Conservation (phyloP, 2,329 filamentous ascomycete genomes). For the Neocucurbitaria cava region DNA sequence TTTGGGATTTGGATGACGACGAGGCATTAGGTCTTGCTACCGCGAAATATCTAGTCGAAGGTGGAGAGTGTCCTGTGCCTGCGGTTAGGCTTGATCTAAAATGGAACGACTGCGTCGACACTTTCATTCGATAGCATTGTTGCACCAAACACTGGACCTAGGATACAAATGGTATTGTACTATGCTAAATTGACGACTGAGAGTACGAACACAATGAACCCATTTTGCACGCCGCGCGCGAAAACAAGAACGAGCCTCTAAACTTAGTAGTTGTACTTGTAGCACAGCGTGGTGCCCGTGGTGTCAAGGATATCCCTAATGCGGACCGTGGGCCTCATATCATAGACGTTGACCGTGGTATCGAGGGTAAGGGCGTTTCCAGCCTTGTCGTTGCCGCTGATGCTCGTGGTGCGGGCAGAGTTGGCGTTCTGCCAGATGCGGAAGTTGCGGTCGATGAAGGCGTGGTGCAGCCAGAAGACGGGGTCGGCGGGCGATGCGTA, state of each 20-base stretch:
- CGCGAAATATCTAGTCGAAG: background rate
- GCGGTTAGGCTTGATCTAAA: background rate
- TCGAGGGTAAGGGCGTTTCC: slow-evolving; percentile 36
- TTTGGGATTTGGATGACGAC: background rate
- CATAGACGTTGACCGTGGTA: slow-evolving; percentile 36
- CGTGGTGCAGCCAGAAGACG: slow-evolving; percentile 60
- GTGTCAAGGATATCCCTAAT: slow-evolving; percentile 44
- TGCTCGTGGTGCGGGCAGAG: slow-evolving; percentile 29
- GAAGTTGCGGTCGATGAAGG: slow-evolving; percentile 58
- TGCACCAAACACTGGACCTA: background rate
- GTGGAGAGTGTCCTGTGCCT: slow-evolving; percentile 1
- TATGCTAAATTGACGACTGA: slow-evolving; percentile 7
- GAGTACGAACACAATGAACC: background rate
- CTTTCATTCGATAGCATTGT: background rate
- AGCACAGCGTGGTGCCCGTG: slow-evolving; percentile 33
- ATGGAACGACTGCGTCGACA: too few relatives aligned
- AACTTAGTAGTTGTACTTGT: slow-evolving; percentile 46
- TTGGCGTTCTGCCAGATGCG: slow-evolving; percentile 58
- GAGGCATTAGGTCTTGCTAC: background rate
- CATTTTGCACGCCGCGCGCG: background rate
- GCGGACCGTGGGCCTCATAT: slow-evolving; percentile 33
- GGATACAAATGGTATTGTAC: slow-evolving; percentile 7
- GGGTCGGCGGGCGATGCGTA: slow-evolving; percentile 44
- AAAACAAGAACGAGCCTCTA: background rate
- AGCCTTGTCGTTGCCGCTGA: slow-evolving; percentile 50